Conservation (phyloP, 805 yeast species). For the Yamadazyma takamatsuzukensis region DNA sequence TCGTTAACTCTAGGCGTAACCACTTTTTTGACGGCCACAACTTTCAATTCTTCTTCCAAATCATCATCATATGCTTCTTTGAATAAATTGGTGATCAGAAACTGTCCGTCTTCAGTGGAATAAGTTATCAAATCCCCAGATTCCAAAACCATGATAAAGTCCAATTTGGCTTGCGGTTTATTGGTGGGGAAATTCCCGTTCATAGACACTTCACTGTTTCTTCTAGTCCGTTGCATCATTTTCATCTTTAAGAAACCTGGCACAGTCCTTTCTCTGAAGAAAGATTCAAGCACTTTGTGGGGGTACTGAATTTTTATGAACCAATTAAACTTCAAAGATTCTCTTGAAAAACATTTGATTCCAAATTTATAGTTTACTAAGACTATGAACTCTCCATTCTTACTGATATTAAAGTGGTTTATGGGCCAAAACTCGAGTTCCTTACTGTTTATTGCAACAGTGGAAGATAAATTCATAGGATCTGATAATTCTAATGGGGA, state of each 20-base stretch:
- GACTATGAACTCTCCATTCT: slow-evolving; percentile 56
- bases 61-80: slow-evolving; percentile 11
- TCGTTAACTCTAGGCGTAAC: slow-evolving; percentile 74
- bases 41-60: slow-evolving; percentile 5
- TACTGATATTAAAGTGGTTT: slow-evolving; percentile 52
- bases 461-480: slow-evolving; percentile 34
- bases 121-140: slow-evolving; percentile 49
- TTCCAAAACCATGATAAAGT: slow-evolving; percentile 51
- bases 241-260: slow-evolving; percentile 40
- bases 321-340: slow-evolving; percentile 56
- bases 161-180: slow-evolving; percentile 22
- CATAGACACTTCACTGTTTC: slow-evolving; percentile 30
- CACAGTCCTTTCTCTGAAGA: slow-evolving; percentile 54
- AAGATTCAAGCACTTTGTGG: slow-evolving; percentile 50
- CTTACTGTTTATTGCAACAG: slow-evolving; percentile 5
- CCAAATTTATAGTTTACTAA: slow-evolving; percentile 50
- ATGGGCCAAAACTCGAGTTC: slow-evolving; percentile 56
- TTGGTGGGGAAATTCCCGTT: slow-evolving; percentile 32
- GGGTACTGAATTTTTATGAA: too few species aligned
- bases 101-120: slow-evolving; percentile 46
- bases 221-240: slow-evolving; percentile 20
- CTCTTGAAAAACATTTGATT: slow-evolving; percentile 60
- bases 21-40: slow-evolving; percentile 54
- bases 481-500: slow-evolving; percentile 45
- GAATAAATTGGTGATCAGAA: slow-evolving; percentile 25